Evolutionary conservation across 306 rosid genomes (phyloP).

Genomic region (Dicorynia guianensis): DNA sequence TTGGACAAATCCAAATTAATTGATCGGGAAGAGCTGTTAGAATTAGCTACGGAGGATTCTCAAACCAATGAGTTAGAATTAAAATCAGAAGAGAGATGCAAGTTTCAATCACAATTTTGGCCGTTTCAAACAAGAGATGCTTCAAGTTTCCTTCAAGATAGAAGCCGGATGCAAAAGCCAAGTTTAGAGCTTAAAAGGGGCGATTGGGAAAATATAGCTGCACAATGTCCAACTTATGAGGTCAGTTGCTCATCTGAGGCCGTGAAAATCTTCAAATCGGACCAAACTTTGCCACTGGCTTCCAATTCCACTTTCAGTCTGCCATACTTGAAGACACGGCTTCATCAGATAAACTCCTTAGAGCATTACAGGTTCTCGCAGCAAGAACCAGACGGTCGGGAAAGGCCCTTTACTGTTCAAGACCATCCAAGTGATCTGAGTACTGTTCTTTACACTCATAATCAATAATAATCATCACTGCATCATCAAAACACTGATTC

Average conservation of each 20-base stretch:
- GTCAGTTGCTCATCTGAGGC: conserved; percentile 32
- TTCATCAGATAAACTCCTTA: conserved; percentile 47
- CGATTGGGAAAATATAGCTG: conserved; percentile 21
- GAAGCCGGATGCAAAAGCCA: conserved; percentile 31
- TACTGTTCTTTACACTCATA: conserved; percentile 15
- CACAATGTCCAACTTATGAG: conserved; percentile 13
- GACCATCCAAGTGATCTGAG: conserved; percentile 25
- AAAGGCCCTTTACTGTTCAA: conserved; percentile 8
- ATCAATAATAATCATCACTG: conserved; percentile 1
- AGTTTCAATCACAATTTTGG: conserved; percentile 9
- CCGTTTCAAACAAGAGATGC: background rate
- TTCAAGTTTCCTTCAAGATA: conserved; percentile 32
- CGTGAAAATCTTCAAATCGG: conserved; percentile 15
- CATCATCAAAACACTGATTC: conserved; percentile 8
- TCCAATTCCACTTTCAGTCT: conserved; percentile 49
- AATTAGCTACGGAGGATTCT: conserved; percentile 24
- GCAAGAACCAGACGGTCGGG: conserved; percentile 12
- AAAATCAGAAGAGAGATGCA: conserved; percentile 16
- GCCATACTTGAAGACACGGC: conserved; percentile 54
- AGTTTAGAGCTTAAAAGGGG: background rate
- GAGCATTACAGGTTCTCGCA: conserved; percentile 32
- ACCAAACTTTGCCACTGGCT: conserved; percentile 32
- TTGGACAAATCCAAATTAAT: conserved; percentile 27
- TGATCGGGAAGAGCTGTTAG: conserved; percentile 12
- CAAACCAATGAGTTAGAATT: conserved; percentile 17